Evolutionary conservation across 2,329 filamentous ascomycete genomes (phyloP).

Genomic region (Epicoccum sorghinum): DNA sequence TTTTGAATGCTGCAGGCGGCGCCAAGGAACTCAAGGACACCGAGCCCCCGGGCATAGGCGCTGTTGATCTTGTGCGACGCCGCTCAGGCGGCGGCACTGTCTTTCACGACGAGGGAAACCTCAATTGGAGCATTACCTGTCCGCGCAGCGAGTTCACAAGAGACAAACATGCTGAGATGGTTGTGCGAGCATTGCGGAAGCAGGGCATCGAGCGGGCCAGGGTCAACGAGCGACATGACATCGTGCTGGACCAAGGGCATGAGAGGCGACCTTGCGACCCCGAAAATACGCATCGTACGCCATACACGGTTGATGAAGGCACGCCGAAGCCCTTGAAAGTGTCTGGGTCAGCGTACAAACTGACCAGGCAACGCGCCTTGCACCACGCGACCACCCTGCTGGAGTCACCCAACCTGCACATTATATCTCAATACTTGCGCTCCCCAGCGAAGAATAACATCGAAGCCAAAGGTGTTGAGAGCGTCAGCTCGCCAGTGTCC

Average conservation of each 20-base stretch:
- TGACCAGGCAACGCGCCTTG: constrained; percentile 78
- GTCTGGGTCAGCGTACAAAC: constrained; percentile 93
- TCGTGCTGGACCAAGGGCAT: constrained; percentile 70
- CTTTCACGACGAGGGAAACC: constrained; percentile 90
- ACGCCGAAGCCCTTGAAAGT: constrained; percentile 67
- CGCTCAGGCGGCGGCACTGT: constrained; percentile 90
- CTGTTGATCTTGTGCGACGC: constrained; percentile 74
- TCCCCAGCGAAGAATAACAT: constrained; percentile 81
- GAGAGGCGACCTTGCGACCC: constrained; percentile 33
- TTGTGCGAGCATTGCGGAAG: constrained; percentile 76
- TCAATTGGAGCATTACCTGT: constrained; percentile 93
- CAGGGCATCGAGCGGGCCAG: constrained; percentile 65
- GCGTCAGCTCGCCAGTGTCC: constrained; percentile 81
- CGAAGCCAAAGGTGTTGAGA: constrained; percentile 84
- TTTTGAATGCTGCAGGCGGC: constrained; percentile 56
- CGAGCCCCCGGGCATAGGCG: constrained; percentile 50
- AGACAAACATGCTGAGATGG: constrained; percentile 89
- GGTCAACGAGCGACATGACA: constrained; percentile 92
- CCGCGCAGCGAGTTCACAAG: constrained; percentile 78
- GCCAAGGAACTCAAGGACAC: constrained; percentile 27
- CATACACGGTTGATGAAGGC: constrained; percentile 47
- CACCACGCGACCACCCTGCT: constrained; percentile 94
- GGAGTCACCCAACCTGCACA: constrained; percentile 72
- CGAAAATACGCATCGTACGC: constrained; percentile 53
- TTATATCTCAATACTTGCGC: constrained; percentile 72